These are phyloP conservation scores for Candida dendrica DNA, from an alignment of 805 yeast genomes.

Conservation along the genomic window DNA sequence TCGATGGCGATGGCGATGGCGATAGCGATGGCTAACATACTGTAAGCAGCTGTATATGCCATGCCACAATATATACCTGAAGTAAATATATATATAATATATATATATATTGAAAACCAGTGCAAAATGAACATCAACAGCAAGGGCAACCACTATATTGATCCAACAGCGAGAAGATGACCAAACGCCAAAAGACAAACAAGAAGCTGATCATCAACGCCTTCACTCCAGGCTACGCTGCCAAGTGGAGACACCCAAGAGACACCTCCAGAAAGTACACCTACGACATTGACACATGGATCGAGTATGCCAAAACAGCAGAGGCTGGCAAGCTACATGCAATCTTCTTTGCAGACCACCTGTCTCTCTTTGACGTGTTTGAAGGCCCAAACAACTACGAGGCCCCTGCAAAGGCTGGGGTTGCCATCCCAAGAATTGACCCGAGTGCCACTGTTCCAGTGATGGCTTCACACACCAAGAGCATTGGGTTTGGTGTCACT, in stretches of 20 bases:
- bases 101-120: too few species aligned
- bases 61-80: too few species aligned
- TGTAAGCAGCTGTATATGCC: too few species aligned
- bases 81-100: too few species aligned
- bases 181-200: constrained; percentile 6
- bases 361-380: constrained; percentile 30
- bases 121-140: too few species aligned
- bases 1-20: too few species aligned
- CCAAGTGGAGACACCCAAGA: constrained; percentile 30
- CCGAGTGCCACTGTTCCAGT: constrained; percentile 29
- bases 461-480: constrained; percentile 31
- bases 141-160: too few species aligned
- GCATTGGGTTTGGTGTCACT: constrained; percentile 28
- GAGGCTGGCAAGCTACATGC: constrained; percentile 29
- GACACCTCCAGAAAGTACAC: constrained; percentile 23
- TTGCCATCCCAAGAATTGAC: constrained; percentile 27
- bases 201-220: constrained; percentile 28
- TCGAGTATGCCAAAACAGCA: constrained; percentile 24
- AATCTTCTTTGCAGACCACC: constrained; percentile 30
- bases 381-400: constrained; percentile 26
- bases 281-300: constrained; percentile 16
- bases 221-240: constrained; percentile 25
- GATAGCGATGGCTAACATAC: too few species aligned
- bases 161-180: too few species aligned
- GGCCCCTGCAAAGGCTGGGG: constrained; percentile 22